Conservation (phyloP, 805 yeast genomes). For the Saccharomycopsis vini region DNA sequence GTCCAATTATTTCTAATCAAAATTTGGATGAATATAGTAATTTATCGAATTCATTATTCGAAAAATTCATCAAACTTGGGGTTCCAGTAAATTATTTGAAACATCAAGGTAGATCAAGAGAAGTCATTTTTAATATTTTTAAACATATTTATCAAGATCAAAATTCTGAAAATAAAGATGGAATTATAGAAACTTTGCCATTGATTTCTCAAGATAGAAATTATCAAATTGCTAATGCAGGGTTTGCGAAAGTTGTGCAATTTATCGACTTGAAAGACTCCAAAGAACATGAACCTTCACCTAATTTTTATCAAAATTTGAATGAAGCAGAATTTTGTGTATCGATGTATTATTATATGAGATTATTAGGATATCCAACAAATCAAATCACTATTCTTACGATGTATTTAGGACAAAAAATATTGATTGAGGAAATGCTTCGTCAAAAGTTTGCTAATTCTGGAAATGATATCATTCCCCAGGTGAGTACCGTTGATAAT, state of each 20-base stretch:
- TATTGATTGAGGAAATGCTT: constrained; percentile 36
- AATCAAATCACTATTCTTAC: constrained; percentile 29
- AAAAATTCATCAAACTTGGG: constrained; percentile 22
- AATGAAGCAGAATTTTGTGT: constrained; percentile 41
- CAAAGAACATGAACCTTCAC: constrained; percentile 24
- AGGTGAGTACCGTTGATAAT: constrained; percentile 24
- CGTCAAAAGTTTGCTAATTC: background rate
- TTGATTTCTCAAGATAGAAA: background rate
- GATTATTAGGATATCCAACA: constrained; percentile 34
- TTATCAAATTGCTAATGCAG: constrained; percentile 19
- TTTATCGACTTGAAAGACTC: constrained; percentile 28
- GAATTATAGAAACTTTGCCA: background rate
- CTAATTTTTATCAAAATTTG: constrained; percentile 28
- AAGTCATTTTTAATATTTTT: background rate
- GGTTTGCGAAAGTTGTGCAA: constrained; percentile 28
- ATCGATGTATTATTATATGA: constrained; percentile 37
- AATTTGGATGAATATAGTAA: constrained; percentile 19
- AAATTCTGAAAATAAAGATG: background rate
- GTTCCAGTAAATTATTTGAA: constrained; percentile 21
- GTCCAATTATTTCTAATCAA: constrained; percentile 21
- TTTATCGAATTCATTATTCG: constrained; percentile 23
- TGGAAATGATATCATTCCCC: constrained; percentile 23
- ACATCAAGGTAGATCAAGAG: constrained; percentile 20
- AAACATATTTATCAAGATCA: constrained; percentile 2
- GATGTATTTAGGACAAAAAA: constrained; percentile 31